Evolutionary conservation across 1,284 basidiomycete genomes (phyloP), one percentile per base, ranked within the genome.

Genomic region (Melampsora larici-populina): DNA sequence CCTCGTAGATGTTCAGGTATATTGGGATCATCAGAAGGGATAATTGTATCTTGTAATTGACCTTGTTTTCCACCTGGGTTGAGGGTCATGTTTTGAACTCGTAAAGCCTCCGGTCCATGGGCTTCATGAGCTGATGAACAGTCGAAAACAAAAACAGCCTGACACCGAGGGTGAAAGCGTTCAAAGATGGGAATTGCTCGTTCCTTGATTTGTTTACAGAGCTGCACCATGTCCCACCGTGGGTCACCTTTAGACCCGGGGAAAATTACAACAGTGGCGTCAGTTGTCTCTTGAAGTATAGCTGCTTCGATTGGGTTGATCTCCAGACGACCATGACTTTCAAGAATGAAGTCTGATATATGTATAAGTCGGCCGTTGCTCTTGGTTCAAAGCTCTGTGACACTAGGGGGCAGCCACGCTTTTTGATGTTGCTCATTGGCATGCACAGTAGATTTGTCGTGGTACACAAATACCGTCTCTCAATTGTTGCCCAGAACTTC

Each of bases 221-320:
- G 40, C 43, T 68, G 40, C 17, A 48, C 66, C 66, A 68, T 68
- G 40, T 68, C 66, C 66, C 66, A 68, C 66, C 66, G 51, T 21
- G 46, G 26, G 8, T 49, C 43, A 13, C 66, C 66, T 3, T 3
- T 48, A 7, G 66, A 68, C 7, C 66, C 66, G 51, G 66, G 66
- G 31, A 51, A 70, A n/a, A 70, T 70, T 11, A 60, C 18, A 21
- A 33, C 58, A 5, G 69, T 49, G 13, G 40, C 15, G 31, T 70
- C 49, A 17, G 49, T 2, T 58, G 69, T 55, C n/a, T 46, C 43
- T 3, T 21, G 7, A 21, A 18, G 33, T 40, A 29, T n/a, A n/a
- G 40, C 18, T 31, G 43, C 24, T 70, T 70, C 15, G 9, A 17
- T 24, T 13, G 13, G 24, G 24, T 9, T 7, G 18, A 7, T 40